A percentile compares a stretch with the other conserved stretches of the same genome.
phyloP scores from a whole-genome alignment of 345 rosid genomes.

The Crucihimalaya himalaica region DNA sequence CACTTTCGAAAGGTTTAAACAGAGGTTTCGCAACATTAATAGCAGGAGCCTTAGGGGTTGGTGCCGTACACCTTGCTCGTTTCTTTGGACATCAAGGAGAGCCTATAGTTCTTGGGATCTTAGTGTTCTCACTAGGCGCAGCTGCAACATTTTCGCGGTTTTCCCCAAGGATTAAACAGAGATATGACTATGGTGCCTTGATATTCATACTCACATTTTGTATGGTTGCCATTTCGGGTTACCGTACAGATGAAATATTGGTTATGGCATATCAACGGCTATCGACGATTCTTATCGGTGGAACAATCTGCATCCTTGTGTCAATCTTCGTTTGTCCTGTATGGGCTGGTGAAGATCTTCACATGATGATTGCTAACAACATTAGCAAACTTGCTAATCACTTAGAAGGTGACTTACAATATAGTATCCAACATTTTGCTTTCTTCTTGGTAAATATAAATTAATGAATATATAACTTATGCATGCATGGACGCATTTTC shows the following conservation, averaged over 20 bases:
- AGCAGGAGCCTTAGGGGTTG: constrained; percentile 68
- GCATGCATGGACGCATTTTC: constrained; percentile 15
- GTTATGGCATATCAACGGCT: constrained; percentile 55
- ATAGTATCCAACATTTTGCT: constrained; percentile 7
- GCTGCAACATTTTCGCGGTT: constrained; percentile 70
- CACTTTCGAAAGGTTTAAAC: constrained; percentile 64
- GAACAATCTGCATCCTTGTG: constrained; percentile 48
- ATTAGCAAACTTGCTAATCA: constrained; percentile 57
- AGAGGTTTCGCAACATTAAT: constrained; percentile 69
- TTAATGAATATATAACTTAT: neutral
- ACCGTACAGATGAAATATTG: constrained; percentile 55
- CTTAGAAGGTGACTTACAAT: constrained; percentile 55
- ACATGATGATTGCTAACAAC: constrained; percentile 49
- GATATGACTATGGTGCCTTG: constrained; percentile 81
- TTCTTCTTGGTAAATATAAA: neutral
- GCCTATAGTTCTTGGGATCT: constrained; percentile 62
- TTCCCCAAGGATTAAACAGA: constrained; percentile 70
- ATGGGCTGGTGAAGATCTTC: constrained; percentile 84
- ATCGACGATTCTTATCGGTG: constrained; percentile 69
- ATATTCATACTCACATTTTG: constrained; percentile 81
- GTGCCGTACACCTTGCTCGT: constrained; percentile 59
- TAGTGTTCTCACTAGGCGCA: constrained; percentile 70
- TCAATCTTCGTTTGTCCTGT: constrained; percentile 60
- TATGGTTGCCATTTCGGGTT: constrained; percentile 74
- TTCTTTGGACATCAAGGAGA: constrained; percentile 63